Percentiles rank a stretch among this genome's conserved stretches.
Conservation (phyloP, 345 rosid genomes). For the Lumnitzera racemosa region DNA sequence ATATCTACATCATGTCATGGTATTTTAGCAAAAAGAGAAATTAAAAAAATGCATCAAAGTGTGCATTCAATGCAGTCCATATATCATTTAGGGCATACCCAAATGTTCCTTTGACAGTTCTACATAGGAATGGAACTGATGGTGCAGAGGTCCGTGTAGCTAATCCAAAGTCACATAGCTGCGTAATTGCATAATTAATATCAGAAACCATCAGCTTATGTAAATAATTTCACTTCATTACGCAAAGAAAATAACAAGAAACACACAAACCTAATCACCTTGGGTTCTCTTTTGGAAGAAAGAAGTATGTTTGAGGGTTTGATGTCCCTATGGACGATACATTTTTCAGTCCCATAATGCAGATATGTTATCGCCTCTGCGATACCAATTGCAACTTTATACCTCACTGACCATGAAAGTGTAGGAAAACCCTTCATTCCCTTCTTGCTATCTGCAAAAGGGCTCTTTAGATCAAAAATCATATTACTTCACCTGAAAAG, state of each 20-base stretch:
- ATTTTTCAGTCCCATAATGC: conserved; percentile 79
- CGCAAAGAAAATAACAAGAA: background rate
- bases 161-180: conserved; percentile 94
- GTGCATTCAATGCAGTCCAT: too few species aligned
- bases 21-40: too few species aligned
- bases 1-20: conserved; percentile 35
- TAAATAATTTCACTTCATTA: background rate
- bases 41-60: too few species aligned
- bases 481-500: background rate
- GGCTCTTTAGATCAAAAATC: background rate
- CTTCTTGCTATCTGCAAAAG: conserved; percentile 51
- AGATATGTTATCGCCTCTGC: conserved; percentile 74
- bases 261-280: conserved; percentile 25
- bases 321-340: conserved; percentile 91
- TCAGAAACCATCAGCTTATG: too few species aligned
- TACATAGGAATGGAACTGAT: conserved; percentile 82
- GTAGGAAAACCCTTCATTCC: conserved; percentile 30
- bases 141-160: conserved; percentile 97
- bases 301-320: conserved; percentile 94
- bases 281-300: conserved; percentile 74
- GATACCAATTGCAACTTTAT: conserved; percentile 73
- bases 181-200: conserved; percentile 4
- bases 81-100: conserved; percentile 37
- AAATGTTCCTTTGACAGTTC: conserved; percentile 96
- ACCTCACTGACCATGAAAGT: conserved; percentile 74